Conservation (phyloP, 768 basidiomycete genomes). For the Lentinula raphanica region DNA sequence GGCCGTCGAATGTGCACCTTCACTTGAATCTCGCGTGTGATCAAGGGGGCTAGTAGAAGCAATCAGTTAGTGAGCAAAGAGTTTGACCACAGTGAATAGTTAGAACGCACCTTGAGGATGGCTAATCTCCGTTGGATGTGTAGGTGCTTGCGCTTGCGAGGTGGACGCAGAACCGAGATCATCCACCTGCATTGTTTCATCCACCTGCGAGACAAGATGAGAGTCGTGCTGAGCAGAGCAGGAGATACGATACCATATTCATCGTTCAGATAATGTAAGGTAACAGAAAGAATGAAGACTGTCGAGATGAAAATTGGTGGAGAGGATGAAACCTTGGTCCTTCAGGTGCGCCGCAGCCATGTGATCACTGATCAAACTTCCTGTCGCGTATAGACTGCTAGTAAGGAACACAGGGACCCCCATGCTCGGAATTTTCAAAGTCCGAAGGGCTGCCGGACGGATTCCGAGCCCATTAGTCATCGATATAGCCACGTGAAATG, state of each 20-base stretch:
- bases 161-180: constrained; percentile 18
- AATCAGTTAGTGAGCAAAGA: constrained; percentile 2
- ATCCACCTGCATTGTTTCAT: constrained; percentile 44
- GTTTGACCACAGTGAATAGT: background rate
- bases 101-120: constrained; percentile 12
- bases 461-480: too few species aligned
- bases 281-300: background rate
- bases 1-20: constrained; percentile 81
- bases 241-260: background rate
- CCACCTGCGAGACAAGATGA: constrained; percentile 21
- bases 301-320: background rate
- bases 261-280: background rate
- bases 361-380: background rate
- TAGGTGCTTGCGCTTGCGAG: constrained; percentile 10
- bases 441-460: too few species aligned
- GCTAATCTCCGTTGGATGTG: constrained; percentile 13
- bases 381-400: background rate
- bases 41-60: constrained; percentile 15
- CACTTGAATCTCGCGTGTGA: constrained; percentile 63
- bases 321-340: background rate
- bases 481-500: too few species aligned
- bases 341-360: background rate
- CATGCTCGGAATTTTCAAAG: too few species aligned
- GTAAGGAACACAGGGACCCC: too few species aligned
- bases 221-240: background rate